phyloP scores from a whole-genome alignment of 225 moss, liverwort and hornwort genomes.

The Physcomitrellopsis africana region DNA sequence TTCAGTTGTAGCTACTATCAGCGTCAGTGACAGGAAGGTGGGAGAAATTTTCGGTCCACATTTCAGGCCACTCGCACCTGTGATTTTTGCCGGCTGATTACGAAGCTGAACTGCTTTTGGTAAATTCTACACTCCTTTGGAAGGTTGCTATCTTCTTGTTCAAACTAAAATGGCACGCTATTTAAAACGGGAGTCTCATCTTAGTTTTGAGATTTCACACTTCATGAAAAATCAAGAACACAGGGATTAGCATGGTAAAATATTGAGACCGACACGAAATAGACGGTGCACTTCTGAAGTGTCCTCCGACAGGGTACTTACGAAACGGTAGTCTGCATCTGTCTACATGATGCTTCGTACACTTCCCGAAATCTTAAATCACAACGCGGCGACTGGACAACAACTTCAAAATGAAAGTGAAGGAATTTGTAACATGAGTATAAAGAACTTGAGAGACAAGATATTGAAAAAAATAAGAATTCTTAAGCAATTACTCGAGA shows the following conservation, averaged over 20 bases:
- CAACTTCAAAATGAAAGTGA: background rate
- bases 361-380: constrained; percentile 1
- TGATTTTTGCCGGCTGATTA: constrained; percentile 25
- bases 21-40: constrained; percentile 31
- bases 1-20: constrained; percentile 19
- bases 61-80: constrained; percentile 25
- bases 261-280: background rate
- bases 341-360: constrained; percentile 10
- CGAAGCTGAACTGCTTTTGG: constrained; percentile 28
- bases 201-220: constrained; percentile 7
- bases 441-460: constrained; percentile 1
- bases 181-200: background rate
- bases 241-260: constrained; percentile 21
- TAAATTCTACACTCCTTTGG: constrained; percentile 26
- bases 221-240: constrained; percentile 11
- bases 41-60: constrained; percentile 12
- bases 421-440: background rate
- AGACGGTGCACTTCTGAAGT: no score
- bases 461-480: background rate
- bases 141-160: constrained; percentile 24
- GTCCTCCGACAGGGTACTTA: background rate
- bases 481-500: no score
- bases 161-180: constrained; percentile 2
- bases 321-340: constrained; percentile 1
- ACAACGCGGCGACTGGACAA: background rate